Evolutionary conservation across 2,329 filamentous ascomycete genomes (phyloP), one percentile per base, ranked within the genome.

Genomic region (Bipolaris oryzae): DNA sequence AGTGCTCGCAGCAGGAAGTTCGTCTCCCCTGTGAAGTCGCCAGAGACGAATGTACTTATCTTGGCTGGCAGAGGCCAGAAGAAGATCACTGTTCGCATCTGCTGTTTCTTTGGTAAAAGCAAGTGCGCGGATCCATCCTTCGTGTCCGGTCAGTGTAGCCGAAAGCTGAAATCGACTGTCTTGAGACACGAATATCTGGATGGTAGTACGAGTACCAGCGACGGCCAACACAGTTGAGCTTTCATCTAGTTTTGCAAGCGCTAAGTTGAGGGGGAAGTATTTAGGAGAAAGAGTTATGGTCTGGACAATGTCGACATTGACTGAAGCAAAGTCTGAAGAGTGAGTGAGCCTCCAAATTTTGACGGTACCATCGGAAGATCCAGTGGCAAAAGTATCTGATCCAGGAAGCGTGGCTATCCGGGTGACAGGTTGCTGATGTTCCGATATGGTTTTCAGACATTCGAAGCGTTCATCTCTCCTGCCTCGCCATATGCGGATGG

Each of bases 31-130:
- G 62, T 90, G 90, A 34, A 99, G 79, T 55, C 93, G 87, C 95
- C 95, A 99, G 34, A 99, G 84, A 38, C 95, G 89, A 57, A 98
- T 89, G 70, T 98, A 99, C 78, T 96, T 97, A 77, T 99, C 95
- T 75, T 99, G 95, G 73, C 94, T 98, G 20, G 93, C 93, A 10
- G 94, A 98, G 0, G 94, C 92, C 18, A 99, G 83, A 20, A 98
- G 78, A 3, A 96, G 74, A 72, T 97, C 93, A 50, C 85, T 85
- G 0, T 79, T 75, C 0, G 77, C 63, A 20, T 78, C 77, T 1
- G 79, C 72, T 13, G 77, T 83, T 70, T 95, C 90, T 57, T 80
- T 80, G 1, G 86, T 85, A 64, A 99, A 95, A 61, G 88, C 88
- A 11, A 99, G 81, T 13, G 92, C 94, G 45, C 94, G 84, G 44